Conservation (phyloP, 1,284 basidiomycete genomes). For the Phellinidium pouzarii region DNA sequence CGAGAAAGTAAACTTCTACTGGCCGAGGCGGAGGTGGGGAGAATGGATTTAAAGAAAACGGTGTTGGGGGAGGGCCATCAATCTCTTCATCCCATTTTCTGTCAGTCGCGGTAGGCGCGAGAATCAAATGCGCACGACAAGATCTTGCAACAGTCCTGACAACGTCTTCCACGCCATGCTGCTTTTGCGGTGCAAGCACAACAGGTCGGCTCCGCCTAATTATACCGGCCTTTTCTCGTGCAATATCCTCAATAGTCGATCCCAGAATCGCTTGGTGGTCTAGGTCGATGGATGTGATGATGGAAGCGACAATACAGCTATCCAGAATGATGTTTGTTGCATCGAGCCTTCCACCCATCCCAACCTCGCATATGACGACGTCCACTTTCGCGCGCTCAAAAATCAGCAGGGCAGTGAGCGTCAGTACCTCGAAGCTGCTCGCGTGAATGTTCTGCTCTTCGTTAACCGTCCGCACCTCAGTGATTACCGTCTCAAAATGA, state of each 20-base stretch:
- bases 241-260: conserved; percentile 66
- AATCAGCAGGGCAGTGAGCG: conserved; percentile 66
- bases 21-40: conserved; percentile 37
- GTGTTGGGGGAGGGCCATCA: conserved; percentile 30
- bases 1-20: conserved; percentile 30
- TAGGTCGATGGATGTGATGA: conserved; percentile 81
- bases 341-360: conserved; percentile 89
- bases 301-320: conserved; percentile 66
- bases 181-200: conserved; percentile 65
- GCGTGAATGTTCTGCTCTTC: conserved; percentile 39
- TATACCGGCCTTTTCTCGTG: conserved; percentile 83
- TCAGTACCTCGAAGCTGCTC: conserved; percentile 83
- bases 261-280: conserved; percentile 94
- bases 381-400: conserved; percentile 71
- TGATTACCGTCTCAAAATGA: conserved; percentile 46
- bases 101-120: conserved; percentile 25
- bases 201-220: conserved; percentile 64
- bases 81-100: conserved; percentile 32
- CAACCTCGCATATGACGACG: conserved; percentile 87
- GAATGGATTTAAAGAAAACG: conserved; percentile 33
- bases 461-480: conserved; percentile 48
- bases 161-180: conserved; percentile 42
- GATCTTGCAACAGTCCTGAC: conserved; percentile 35
- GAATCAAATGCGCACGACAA: conserved; percentile 38
- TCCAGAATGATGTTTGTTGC: conserved; percentile 88